A percentile compares a stretch with the other conserved stretches of the same genome.
Evolutionary conservation across 495 filamentous ascomycete genomes (phyloP).

Genomic region (Xylaria intraflava): DNA sequence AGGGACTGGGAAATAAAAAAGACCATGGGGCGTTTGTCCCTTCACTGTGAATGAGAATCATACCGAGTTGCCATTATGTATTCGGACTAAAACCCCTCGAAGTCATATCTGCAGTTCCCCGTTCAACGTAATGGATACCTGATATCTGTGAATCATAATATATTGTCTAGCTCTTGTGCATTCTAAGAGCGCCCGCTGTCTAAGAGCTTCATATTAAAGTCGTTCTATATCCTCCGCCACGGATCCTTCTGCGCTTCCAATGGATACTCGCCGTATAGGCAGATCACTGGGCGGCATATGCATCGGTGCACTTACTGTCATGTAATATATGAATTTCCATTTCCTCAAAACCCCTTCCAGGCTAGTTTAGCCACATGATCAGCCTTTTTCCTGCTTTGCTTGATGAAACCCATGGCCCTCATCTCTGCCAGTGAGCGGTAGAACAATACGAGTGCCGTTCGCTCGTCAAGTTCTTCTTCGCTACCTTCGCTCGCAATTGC

Average conservation of each 20-base stretch:
- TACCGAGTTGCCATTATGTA: background rate
- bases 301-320: background rate
- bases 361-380: slow-evolving; percentile 82
- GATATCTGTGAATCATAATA: background rate
- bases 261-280: background rate
- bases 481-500: slow-evolving; percentile 63
- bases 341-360: slow-evolving; percentile 31
- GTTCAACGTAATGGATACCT: background rate
- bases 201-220: background rate
- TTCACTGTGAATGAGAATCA: background rate
- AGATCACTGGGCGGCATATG: background rate
- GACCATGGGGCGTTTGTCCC: slow-evolving; percentile 1
- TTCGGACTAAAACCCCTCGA: background rate
- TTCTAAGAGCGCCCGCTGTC: background rate
- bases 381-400: slow-evolving; percentile 79
- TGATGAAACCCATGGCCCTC: slow-evolving; percentile 77
- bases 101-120: background rate
- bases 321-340: background rate
- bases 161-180: background rate
- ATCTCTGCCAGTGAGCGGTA: slow-evolving; percentile 79
- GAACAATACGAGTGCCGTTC: slow-evolving; percentile 62
- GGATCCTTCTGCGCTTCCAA: background rate
- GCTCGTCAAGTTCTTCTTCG: slow-evolving; percentile 38
- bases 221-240: background rate
- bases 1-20: slow-evolving; percentile 3